Base-by-base conservation (phyloP, 164 flowering plant genomes). In the Macadamia tetraphylla region DNA sequence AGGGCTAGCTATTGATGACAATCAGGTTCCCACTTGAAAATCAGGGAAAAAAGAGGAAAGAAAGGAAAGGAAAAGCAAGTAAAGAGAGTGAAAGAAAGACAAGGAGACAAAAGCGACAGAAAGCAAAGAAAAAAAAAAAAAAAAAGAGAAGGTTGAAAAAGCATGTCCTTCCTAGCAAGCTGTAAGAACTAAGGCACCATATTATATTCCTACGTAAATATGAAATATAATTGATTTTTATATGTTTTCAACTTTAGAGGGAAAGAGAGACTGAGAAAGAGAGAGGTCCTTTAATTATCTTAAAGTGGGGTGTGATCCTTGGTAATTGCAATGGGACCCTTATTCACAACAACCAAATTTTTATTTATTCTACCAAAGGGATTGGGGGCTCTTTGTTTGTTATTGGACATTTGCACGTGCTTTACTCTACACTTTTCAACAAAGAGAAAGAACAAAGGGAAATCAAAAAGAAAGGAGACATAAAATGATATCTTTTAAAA, bases 101-200 rank as follows among this genome's bases (percentile, higher is more conserved):
- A 82, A 78, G 80, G 78, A 81, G 87, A 84, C 81, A 85, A 81
- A 81, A 84, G 76, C 86, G 84, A 80, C 82, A 83, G 85, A 84
- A 83, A 87, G 87, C 83, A 88, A 79, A 75, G 66, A 71, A 71
- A 74, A 15, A 56, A 75, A 68, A 70, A 71, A 74, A 15, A 46
- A 71, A 63, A 65, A 67, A 48, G 67, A 68, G 64, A 59, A 70
- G 63, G 62, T 56, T 52, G 51, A 66, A 76, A 77, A 74, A 74
- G 74, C 79, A 75, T 70, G 80, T 78, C 74, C 74, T 76, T 77
- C 75, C 74, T 71, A 72, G 65, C 75, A 76, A 78, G 65, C 72
- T 65, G 63, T 76, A 74, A 72, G 80, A 84, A 81, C 82, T 78
- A 78, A 79, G 82, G 83, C 81, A 77, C 63, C 58, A 74, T 76